Base-by-base conservation (phyloP, 331 rosid species). In the Quercus phellos region DNA sequence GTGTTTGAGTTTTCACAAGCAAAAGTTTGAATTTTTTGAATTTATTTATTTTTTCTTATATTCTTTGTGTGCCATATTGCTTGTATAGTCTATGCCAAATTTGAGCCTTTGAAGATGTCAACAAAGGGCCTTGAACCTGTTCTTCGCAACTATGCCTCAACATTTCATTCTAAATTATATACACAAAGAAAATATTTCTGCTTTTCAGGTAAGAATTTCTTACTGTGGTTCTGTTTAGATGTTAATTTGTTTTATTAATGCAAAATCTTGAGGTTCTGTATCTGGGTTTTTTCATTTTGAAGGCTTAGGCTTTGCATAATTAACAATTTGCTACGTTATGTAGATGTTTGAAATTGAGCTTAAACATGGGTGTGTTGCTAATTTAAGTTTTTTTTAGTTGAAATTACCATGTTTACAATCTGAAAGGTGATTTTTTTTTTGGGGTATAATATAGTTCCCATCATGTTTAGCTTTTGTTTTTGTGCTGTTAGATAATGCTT, bases 71-170 rank as follows among this genome's bases (percentile, higher is more conserved):
- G 53, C 34, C 32, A 59, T 38, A 38, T 51, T 60, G n/a, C 55
- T 72, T 53, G 17, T 43, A 74, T 82, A 87, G 95, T 61, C 79
- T 58, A 34, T 83, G 63, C 63, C n/a, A 80, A 78, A 42, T 85
- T 80, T 51, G 69, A 79, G 69, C 60, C 79, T 55, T 29, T 54
- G 4, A 84, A 55, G 74, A 64, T 75, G 55, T 53, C 78, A 14
- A 32, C 53, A 30, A 84, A 82, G 66, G 72, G 74, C 70, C 22
- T 77, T 24, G 71, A 77, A 67, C 80, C 78, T 46, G 60, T 79
- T 18, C 70, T 77, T 8, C 77, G 76, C 51, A 69, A 32, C 53
- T 86, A 86, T 59, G 69, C 82, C 81, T 74, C 82, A 55, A 10
- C 73, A 19, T 59, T 79, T 77, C 84, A 77, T 26, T 60, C 74